Evolutionary conservation across 2,329 filamentous ascomycete genomes (phyloP), one percentile per base, ranked within the genome.

Genomic region (Bertia moriformis): DNA sequence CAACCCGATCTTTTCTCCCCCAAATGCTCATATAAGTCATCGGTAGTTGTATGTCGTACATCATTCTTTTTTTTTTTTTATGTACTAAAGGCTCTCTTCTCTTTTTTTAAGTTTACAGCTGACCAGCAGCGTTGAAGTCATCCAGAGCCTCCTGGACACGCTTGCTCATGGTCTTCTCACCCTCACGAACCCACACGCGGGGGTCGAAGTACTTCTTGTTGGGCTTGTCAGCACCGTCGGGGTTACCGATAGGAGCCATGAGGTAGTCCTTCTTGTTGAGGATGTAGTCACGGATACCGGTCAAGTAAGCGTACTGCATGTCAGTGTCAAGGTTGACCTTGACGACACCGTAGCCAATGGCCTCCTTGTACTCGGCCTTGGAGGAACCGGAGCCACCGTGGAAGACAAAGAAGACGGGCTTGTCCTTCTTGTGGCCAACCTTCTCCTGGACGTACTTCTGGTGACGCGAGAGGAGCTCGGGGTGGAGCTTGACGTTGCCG

Each of bases 271-370:
- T 88, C 76, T 95, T 95, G 61, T 77, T 83, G 55, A 86, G 63
- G 59, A 96, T 73, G 71, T 87, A 98, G 69, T 98, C 89, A 47
- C 91, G 84, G 68, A 96, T 83, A 66, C 91, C 91, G 45, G 67
- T 67, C 49, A 91, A 73, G 74, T 96, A 98, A 43, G 89, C 88
- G 63, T 78, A 93, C 72, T 96, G 89, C 66, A 96, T 75, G 59
- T 98, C 91, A 38, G 91, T 98, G 67, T 98, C 91, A 54, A 98
- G 72, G 72, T 98, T 98, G 67, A 98, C 91, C 81, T 98, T 98
- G 69, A 95, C 82, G 51, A 98, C 89, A 71, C 91, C 91, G 64
- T 89, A 83, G 58, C 69, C 67, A 63, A 95, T 95, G 57, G 88
- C 89, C 52, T 86, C 77, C 46, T 69, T 71, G 74, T 83, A 98